A percentile compares a stretch with the other conserved stretches of the same genome.
Evolutionary conservation across 2,329 filamentous ascomycete species (phyloP).

Genomic region (Fonsecaea multimorphosa): DNA sequence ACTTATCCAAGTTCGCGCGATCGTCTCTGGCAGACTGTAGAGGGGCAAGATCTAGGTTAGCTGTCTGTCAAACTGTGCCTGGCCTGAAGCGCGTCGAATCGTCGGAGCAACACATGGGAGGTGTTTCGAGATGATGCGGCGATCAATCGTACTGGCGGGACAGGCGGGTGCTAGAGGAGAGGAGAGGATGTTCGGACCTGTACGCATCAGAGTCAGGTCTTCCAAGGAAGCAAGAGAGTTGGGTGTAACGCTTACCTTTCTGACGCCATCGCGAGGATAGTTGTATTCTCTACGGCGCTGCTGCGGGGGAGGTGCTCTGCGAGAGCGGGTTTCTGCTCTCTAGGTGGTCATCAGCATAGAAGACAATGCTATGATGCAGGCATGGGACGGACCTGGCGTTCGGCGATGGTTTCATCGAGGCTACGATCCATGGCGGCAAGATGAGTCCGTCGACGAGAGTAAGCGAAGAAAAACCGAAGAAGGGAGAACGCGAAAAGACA

Average conservation of each 20-base stretch:
- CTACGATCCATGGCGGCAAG: constrained; percentile 64
- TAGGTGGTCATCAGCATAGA: constrained; percentile 14
- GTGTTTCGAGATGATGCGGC: constrained; percentile 34
- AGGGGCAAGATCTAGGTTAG: constrained; percentile 51
- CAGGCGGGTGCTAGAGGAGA: constrained; percentile 31
- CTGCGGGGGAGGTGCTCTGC: constrained; percentile 42
- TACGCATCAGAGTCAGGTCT: constrained; percentile 35
- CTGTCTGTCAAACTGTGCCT: constrained; percentile 48
- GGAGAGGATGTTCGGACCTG: constrained; percentile 36
- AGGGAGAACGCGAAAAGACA: not conserved
- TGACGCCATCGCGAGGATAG: constrained; percentile 81
- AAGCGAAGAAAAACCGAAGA: not conserved
- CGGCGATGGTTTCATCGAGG: constrained; percentile 68
- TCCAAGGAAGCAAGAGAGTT: constrained; percentile 51
- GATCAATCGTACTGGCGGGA: constrained; percentile 33
- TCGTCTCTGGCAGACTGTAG: constrained; percentile 55
- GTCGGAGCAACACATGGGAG: constrained; percentile 35
- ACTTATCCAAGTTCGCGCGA: constrained; percentile 55
- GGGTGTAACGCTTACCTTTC: constrained; percentile 70
- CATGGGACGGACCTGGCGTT: constrained; percentile 60
- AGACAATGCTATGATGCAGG: constrained; percentile 1
- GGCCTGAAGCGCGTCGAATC: constrained; percentile 45
- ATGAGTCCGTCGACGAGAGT: not conserved
- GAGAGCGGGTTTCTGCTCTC: constrained; percentile 41
- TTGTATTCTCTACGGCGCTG: constrained; percentile 54